Conservation (phyloP, 805 yeast genomes). For the Candida verbasci region DNA sequence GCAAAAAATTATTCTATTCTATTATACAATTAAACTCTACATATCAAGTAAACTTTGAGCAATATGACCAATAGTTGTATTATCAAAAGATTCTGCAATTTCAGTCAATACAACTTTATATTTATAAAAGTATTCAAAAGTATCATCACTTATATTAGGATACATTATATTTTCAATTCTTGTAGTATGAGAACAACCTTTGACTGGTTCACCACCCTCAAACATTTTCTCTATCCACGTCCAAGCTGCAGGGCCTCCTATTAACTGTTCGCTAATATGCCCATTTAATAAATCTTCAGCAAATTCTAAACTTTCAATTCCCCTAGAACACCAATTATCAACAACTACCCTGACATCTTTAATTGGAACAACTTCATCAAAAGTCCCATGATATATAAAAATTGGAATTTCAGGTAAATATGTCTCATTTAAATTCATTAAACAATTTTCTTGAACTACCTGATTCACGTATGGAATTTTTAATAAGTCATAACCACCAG, state of each 20-base stretch:
- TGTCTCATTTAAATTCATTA: constrained; percentile 13
- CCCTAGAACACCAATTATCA: constrained; percentile 24
- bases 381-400: constrained; percentile 16
- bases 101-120: constrained; percentile 1
- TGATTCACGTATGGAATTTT: constrained; percentile 10
- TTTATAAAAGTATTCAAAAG: constrained; percentile 6
- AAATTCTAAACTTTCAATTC: constrained; percentile 25
- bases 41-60: no score
- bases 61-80: no score
- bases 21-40: no score
- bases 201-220: constrained; percentile 37
- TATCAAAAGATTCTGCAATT: neutral
- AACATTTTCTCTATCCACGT: constrained; percentile 16
- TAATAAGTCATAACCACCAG: constrained; percentile 15
- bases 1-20: no score
- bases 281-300: constrained; percentile 20
- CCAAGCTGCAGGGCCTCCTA: constrained; percentile 18
- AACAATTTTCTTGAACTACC: constrained; percentile 18
- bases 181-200: constrained; percentile 51
- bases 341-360: constrained; percentile 18
- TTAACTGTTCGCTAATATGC: constrained; percentile 19
- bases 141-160: constrained; percentile 10
- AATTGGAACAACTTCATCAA: constrained; percentile 18
- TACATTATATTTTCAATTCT: constrained; percentile 43
- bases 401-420: constrained; percentile 18